phyloP scores from a whole-genome alignment of 2,329 filamentous ascomycete species.

The Torrubiellomyces zombiae region DNA sequence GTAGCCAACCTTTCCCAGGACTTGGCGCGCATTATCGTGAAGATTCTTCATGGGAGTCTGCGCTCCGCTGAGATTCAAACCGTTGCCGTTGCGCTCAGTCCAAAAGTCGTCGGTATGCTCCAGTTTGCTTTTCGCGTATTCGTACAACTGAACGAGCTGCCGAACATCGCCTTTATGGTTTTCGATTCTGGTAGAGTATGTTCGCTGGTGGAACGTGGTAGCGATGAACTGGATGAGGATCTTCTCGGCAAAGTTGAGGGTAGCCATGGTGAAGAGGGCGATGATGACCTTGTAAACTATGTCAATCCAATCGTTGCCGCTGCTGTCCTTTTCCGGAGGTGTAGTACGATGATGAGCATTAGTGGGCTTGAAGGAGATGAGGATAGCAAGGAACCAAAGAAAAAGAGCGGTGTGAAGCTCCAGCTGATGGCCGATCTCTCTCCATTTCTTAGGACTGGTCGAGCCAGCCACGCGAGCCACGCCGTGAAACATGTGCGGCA shows the following conservation, averaged over 20 bases:
- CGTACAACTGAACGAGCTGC: slow-evolving; percentile 36
- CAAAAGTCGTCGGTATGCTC: slow-evolving; percentile 33
- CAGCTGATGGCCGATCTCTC: slow-evolving; percentile 68
- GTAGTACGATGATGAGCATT: slow-evolving; percentile 42
- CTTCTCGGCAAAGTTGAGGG: slow-evolving; percentile 79
- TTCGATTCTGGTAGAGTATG: slow-evolving; percentile 80
- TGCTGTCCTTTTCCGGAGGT: slow-evolving; percentile 23
- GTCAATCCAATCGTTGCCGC: slow-evolving; percentile 49
- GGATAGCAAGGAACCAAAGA: slow-evolving; percentile 78
- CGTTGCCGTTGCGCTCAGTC: slow-evolving; percentile 17
- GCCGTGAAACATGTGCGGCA: slow-evolving; percentile 28
- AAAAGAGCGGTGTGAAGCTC: slow-evolving; percentile 77
- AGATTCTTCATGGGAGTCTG: slow-evolving; percentile 62
- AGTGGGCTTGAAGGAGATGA: slow-evolving; percentile 73
- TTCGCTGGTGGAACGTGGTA: slow-evolving; percentile 79
- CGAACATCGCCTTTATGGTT: slow-evolving; percentile 81
- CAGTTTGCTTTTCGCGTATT: slow-evolving; percentile 64
- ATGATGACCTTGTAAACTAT: slow-evolving; percentile 77
- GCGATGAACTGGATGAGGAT: slow-evolving; percentile 90
- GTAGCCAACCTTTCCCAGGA: slow-evolving; percentile 66
- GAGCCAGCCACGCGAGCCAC: slow-evolving; percentile 59
- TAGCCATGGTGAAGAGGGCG: slow-evolving; percentile 61
- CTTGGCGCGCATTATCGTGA: slow-evolving; percentile 58
- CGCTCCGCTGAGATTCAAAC: slow-evolving; percentile 34
- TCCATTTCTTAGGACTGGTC: slow-evolving; percentile 85